Evolutionary conservation across 1,284 basidiomycete genomes (phyloP).

Genomic region (Veloboletus limbatus): DNA sequence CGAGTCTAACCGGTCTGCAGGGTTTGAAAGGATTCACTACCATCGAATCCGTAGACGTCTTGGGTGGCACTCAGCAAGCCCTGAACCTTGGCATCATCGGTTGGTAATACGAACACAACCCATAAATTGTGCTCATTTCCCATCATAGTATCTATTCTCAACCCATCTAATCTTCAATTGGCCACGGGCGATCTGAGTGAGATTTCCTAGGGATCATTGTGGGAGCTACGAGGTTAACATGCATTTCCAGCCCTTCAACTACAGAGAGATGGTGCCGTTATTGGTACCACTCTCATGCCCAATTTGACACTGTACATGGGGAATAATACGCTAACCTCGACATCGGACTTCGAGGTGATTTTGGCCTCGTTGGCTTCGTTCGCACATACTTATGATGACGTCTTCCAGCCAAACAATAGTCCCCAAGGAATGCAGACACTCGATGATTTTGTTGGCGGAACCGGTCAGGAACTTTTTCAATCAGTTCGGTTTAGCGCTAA

Average conservation of each 20-base stretch:
- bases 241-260: conserved; percentile 50
- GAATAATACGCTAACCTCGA: conserved; percentile 51
- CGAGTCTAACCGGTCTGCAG: conserved; percentile 59
- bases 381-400: conserved; percentile 3
- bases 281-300: conserved; percentile 62
- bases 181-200: conserved; percentile 57
- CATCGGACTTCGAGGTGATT: conserved; percentile 48
- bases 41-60: conserved; percentile 66
- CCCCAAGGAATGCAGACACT: conserved; percentile 64
- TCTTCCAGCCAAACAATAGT: conserved; percentile 55
- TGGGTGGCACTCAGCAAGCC: conserved; percentile 63
- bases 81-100: conserved; percentile 61
- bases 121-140: not conserved
- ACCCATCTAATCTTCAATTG: conserved; percentile 71
- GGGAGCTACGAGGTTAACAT: not conserved
- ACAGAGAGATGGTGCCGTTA: conserved; percentile 44
- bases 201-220: conserved; percentile 17
- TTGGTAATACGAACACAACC: conserved; percentile 19
- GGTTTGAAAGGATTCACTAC: conserved; percentile 59
- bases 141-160: conserved; percentile 55
- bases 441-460: conserved; percentile 67
- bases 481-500: not conserved
- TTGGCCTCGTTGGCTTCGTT: not conserved
- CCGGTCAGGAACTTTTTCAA: conserved; percentile 35
- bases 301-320: conserved; percentile 58